A percentile compares a stretch with the other conserved stretches of the same genome.
These are phyloP conservation scores for Cardamine resedifolia DNA, from an alignment of 345 rosid genomes.

Conservation along the genomic window DNA sequence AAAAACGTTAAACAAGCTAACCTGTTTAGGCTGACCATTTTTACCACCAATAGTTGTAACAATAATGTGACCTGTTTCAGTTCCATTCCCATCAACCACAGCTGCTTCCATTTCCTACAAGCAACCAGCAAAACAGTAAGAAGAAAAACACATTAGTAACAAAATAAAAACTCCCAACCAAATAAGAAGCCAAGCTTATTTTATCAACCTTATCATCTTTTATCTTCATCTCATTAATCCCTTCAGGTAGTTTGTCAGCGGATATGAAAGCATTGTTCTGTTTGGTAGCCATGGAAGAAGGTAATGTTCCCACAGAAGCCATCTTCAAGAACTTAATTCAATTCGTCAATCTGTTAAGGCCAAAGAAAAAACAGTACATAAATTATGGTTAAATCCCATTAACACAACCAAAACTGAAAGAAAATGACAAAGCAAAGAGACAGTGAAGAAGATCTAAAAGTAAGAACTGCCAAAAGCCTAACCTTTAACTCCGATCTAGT, in stretches of 20 bases:
- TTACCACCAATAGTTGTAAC: conserved; percentile 84
- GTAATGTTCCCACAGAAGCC: conserved; percentile 37
- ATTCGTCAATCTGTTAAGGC: conserved; percentile 20
- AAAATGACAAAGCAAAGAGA: background rate
- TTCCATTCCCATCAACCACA: conserved; percentile 81
- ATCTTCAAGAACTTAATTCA: conserved; percentile 11
- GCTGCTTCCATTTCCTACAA: conserved; percentile 86
- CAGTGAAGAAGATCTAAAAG: conserved; percentile 15
- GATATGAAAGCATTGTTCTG: conserved; percentile 27
- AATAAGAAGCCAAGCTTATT: conserved; percentile 1
- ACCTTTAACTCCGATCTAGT: conserved; percentile 14
- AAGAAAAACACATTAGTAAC: conserved; percentile 5
- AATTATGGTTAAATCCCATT: background rate
- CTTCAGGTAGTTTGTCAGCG: conserved; percentile 51
- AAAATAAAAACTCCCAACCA: background rate
- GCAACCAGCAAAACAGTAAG: background rate
- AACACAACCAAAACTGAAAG: background rate
- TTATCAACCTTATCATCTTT: conserved; percentile 54
- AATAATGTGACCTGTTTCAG: conserved; percentile 81
- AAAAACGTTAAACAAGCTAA: conserved; percentile 27
- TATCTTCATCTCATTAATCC: conserved; percentile 65
- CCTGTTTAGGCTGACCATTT: conserved; percentile 85
- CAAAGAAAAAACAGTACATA: background rate
- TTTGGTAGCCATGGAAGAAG: conserved; percentile 31
- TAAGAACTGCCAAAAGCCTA: background rate